These are phyloP conservation scores for Eucalyptus tenuipes DNA, from an alignment of 345 rosid species.

Conservation along the genomic window DNA sequence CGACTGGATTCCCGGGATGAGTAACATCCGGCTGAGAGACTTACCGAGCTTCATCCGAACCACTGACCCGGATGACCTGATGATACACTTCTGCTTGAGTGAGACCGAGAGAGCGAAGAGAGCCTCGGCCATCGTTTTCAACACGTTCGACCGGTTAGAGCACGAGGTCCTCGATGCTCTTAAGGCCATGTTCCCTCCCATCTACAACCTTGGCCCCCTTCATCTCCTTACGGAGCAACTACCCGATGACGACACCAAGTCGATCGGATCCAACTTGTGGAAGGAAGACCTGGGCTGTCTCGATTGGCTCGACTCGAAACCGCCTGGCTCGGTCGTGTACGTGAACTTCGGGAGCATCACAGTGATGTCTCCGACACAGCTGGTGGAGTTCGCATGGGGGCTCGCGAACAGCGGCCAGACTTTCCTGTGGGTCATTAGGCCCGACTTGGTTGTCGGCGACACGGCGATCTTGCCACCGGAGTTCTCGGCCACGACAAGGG, in stretches of 20 bases:
- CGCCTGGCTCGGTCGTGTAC: constrained; percentile 34
- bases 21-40: constrained; percentile 25
- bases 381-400: constrained; percentile 61
- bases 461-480: constrained; percentile 23
- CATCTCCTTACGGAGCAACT: constrained; percentile 12
- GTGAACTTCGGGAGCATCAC: constrained; percentile 64
- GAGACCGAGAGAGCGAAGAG: constrained; percentile 20
- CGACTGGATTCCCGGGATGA: constrained; percentile 38
- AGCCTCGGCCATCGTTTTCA: constrained; percentile 31
- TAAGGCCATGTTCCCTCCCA: constrained; percentile 18
- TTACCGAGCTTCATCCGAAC: constrained; percentile 31
- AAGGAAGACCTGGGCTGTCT: constrained; percentile 36
- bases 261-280: constrained; percentile 38
- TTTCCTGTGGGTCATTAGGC: constrained; percentile 52
- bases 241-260: not conserved
- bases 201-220: constrained; percentile 36
- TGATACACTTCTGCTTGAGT: not conserved
- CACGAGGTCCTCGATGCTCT: constrained; percentile 11
- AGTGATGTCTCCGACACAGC: constrained; percentile 21
- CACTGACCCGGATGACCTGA: constrained; percentile 8
- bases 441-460: constrained; percentile 38
- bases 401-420: constrained; percentile 36
- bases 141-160: constrained; percentile 39
- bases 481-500: constrained; percentile 17
- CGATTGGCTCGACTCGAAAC: constrained; percentile 33